Evolutionary conservation across 2,329 filamentous ascomycete genomes (phyloP).

Genomic region (Hypoxylon sp.): DNA sequence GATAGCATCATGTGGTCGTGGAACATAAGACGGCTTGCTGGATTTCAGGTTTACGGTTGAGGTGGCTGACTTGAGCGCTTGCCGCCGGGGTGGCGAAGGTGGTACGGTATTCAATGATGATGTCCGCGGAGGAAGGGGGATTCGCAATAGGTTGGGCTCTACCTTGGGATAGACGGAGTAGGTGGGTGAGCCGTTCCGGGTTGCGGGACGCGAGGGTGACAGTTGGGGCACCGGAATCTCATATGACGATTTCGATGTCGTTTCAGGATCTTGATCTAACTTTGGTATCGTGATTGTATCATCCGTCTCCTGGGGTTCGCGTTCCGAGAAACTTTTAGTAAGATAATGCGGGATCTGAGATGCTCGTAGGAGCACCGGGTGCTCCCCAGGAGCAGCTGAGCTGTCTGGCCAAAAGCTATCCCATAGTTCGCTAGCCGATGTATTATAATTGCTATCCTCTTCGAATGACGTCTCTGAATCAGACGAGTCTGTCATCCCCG

Average conservation of each 20-base stretch:
- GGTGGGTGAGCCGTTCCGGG: conserved; percentile 45
- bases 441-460: conserved; percentile 66
- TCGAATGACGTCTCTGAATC: conserved; percentile 68
- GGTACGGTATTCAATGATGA: conserved; percentile 51
- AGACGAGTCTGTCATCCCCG: conserved; percentile 66
- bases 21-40: conserved; percentile 43
- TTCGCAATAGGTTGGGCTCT: conserved; percentile 35
- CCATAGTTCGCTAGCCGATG: conserved; percentile 64
- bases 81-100: conserved; percentile 48
- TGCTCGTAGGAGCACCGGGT: conserved; percentile 42
- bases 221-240: conserved; percentile 39
- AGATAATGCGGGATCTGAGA: conserved; percentile 44
- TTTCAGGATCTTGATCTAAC: conserved; percentile 18
- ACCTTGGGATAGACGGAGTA: conserved; percentile 63
- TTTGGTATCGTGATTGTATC: conserved; percentile 49
- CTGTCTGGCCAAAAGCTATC: conserved; percentile 64
- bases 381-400: conserved; percentile 34
- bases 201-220: conserved; percentile 35
- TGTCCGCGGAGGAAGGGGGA: conserved; percentile 56
- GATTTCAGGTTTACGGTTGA: conserved; percentile 46
- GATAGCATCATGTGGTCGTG: conserved; percentile 18
- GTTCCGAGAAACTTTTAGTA: conserved; percentile 33
- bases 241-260: conserved; percentile 49
- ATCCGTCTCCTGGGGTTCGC: conserved; percentile 37
- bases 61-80: conserved; percentile 45